These are phyloP conservation scores for Alternaria atra DNA, from an alignment of 2,329 filamentous ascomycete species.

Conservation along the genomic window DNA sequence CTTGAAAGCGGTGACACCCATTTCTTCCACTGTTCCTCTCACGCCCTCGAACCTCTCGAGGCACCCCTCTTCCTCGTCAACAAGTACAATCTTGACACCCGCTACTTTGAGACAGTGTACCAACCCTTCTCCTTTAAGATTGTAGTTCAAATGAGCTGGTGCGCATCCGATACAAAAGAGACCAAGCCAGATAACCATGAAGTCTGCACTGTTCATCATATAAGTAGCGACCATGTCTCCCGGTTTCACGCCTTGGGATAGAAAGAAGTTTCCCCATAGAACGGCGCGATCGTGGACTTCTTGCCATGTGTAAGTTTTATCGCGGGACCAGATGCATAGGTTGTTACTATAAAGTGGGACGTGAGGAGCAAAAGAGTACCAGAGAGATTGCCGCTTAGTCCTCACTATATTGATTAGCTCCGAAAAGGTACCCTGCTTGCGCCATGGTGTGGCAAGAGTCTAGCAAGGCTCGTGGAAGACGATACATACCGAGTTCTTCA, in stretches of 20 bases:
- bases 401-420: constrained; percentile 45
- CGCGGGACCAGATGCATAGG: constrained; percentile 72
- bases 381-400: constrained; percentile 46
- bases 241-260: constrained; percentile 64
- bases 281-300: constrained; percentile 40
- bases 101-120: constrained; percentile 70
- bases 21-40: constrained; percentile 25
- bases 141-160: constrained; percentile 75
- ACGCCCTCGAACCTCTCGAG: constrained; percentile 30
- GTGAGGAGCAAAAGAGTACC: constrained; percentile 40
- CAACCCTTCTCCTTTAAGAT: constrained; percentile 68
- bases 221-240: constrained; percentile 72
- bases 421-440: not conserved
- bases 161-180: constrained; percentile 72
- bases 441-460: not conserved
- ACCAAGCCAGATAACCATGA: constrained; percentile 71
- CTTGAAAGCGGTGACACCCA: constrained; percentile 29
- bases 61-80: constrained; percentile 61
- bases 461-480: not conserved
- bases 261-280: constrained; percentile 44
- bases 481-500: constrained; percentile 35
- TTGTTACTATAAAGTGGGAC: constrained; percentile 52
- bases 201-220: constrained; percentile 72
- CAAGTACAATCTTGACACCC: constrained; percentile 63
- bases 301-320: constrained; percentile 54